Percentiles rank a stretch among this genome's conserved stretches.
Conservation (phyloP, 441 rosid species). For the Kokia cookei region DNA sequence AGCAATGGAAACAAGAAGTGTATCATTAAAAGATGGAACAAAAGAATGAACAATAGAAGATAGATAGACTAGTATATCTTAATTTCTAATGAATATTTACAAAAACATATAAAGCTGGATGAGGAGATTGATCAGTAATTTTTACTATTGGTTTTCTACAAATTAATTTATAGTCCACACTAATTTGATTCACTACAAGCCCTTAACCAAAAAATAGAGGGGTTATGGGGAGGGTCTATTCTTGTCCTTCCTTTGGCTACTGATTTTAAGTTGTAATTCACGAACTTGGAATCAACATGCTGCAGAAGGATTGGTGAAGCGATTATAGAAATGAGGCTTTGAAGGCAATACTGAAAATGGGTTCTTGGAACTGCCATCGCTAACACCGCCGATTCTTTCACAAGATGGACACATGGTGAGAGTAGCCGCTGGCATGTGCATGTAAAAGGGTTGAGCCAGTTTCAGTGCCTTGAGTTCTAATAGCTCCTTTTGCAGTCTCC, state of each 20-base stretch:
- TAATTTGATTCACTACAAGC: conserved; percentile 36
- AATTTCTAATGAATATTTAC: conserved; percentile 26
- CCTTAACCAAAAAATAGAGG: conserved; percentile 70
- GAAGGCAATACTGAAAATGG: conserved; percentile 51
- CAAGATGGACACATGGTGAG: conserved; percentile 72
- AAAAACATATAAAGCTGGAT: conserved; percentile 6
- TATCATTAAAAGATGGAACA: neutral
- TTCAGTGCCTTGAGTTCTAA: conserved; percentile 67
- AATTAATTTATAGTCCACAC: conserved; percentile 46
- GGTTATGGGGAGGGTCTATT: conserved; percentile 29
- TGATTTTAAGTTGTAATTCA: neutral
- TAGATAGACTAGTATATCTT: neutral
- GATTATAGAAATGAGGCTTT: conserved; percentile 60
- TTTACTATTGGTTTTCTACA: conserved; percentile 28
- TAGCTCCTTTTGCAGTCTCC: conserved; percentile 63
- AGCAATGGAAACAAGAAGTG: neutral
- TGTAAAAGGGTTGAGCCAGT: conserved; percentile 63
- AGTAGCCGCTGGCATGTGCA: conserved; percentile 69
- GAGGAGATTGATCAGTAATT: conserved; percentile 13
- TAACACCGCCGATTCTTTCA: conserved; percentile 51
- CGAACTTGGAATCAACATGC: conserved; percentile 54
- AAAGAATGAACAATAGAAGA: neutral
- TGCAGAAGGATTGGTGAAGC: conserved; percentile 75
- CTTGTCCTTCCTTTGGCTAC: conserved; percentile 2
- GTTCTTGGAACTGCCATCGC: conserved; percentile 29